phyloP scores from a whole-genome alignment of 352 stramenopile genomes.

The Phytophthora megakarya region DNA sequence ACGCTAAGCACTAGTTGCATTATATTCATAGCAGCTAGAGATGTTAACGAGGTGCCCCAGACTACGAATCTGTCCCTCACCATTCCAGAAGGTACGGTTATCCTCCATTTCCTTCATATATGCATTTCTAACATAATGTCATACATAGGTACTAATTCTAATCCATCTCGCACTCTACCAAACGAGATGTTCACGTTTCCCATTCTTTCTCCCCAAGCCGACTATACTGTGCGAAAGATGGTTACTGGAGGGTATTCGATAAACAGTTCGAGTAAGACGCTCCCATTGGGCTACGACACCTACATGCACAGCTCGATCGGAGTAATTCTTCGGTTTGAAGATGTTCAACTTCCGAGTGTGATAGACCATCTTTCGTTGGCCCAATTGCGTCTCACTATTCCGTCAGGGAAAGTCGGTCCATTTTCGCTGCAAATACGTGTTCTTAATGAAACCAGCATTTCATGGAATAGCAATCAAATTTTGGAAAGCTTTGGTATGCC shows the following conservation, averaged over 20 bases:
- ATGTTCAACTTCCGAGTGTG: slow-evolving; percentile 35
- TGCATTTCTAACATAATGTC: neutral
- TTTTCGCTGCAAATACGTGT: slow-evolving; percentile 47
- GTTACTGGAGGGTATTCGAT: slow-evolving; percentile 10
- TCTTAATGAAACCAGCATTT: slow-evolving; percentile 17
- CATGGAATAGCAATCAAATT: slow-evolving; percentile 13
- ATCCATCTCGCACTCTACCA: slow-evolving; percentile 1
- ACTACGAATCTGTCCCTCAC: slow-evolving; percentile 24
- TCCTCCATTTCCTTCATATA: neutral
- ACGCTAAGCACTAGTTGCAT: slow-evolving; percentile 35
- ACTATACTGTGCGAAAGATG: slow-evolving; percentile 24
- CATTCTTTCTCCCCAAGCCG: slow-evolving; percentile 16
- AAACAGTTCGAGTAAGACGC: slow-evolving; percentile 6
- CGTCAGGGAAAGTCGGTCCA: slow-evolving; percentile 47
- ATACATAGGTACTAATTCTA: slow-evolving; percentile 21
- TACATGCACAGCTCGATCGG: slow-evolving; percentile 12
- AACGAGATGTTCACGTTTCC: slow-evolving; percentile 28
- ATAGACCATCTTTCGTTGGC: slow-evolving; percentile 32
- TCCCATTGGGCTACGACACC: slow-evolving; percentile 30
- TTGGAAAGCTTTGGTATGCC: slow-evolving; percentile 32
- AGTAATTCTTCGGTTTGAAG: slow-evolving; percentile 23
- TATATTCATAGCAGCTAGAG: slow-evolving; percentile 22
- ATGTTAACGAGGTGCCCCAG: slow-evolving; percentile 32
- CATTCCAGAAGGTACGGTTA: slow-evolving; percentile 30
- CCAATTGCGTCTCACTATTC: slow-evolving; percentile 44